Evolutionary conservation across 371 early-diverging fungal genomes (phyloP), one percentile per base, ranked within the genome.

Genomic region (Mucor mucedo): DNA sequence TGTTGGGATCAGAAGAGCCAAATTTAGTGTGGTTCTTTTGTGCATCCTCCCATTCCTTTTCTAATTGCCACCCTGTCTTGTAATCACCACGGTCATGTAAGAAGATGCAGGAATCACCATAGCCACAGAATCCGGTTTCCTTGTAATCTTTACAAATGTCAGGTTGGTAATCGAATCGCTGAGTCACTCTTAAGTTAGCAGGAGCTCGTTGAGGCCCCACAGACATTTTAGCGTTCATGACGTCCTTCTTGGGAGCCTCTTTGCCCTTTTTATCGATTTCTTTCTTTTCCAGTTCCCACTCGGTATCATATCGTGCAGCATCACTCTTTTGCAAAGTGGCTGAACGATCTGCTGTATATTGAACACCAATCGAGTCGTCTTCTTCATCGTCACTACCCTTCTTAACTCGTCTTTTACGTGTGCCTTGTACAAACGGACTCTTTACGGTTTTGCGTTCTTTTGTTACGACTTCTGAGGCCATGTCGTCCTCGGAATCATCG

Each of bases 61-160:
- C 97, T 27, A 98, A 66, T 72, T 97, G 92, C 97, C 97, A 96
- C 14, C 97, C 97, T 0, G 89, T 87, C 75, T 98, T 98, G 82
- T 96, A 96, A 69, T 94, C 96, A 16, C 95, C 92, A 65, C 99
- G 91, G 73, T 98, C 99, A 71, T 98, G 99, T 82, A 98, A 89
- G 73, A 96, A 98, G 58, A 90, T 94, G 76, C 99, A 98, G 9
- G 91, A 89, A 75, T 98, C 99, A 44, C 99, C 99, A 80, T 92
- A 98, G 32, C 97, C 98, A 80, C 99, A 98, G 74, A 84, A 94
- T 13, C 95, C 95, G 7, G 93, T 93, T 68, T 91, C 91, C 79
- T 97, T 97, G 79, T 97, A 98, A 82, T 98, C 98, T 79, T 98
- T 98, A 85, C 98, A 98, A 33, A 98, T 83, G 65, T 96, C 96